Evolutionary conservation across 2,329 filamentous ascomycete genomes (phyloP).

Genomic region (Fusarium sp.): DNA sequence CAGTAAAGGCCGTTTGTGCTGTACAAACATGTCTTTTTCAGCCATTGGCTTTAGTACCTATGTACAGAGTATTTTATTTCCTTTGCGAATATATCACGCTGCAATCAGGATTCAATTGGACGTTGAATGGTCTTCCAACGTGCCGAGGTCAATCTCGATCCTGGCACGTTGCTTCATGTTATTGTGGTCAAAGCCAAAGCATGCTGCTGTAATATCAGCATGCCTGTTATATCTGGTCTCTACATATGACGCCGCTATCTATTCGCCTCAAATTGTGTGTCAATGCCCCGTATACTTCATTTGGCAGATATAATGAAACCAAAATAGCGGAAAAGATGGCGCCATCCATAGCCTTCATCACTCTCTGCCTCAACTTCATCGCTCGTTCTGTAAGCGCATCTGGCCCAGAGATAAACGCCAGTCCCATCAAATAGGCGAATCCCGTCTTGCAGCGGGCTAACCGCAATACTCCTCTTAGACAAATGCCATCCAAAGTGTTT

Average conservation of each 20-base stretch:
- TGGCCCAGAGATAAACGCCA: constrained; percentile 31
- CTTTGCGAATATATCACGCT: background rate
- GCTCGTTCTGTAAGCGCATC: constrained; percentile 1
- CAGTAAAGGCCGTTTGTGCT: background rate
- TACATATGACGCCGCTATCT: constrained; percentile 11
- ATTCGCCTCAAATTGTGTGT: constrained; percentile 5
- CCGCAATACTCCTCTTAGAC: constrained; percentile 8
- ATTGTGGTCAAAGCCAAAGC: constrained; percentile 15
- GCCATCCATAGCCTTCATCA: background rate
- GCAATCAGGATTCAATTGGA: background rate
- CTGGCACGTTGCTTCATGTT: constrained; percentile 4
- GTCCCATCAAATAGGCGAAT: background rate
- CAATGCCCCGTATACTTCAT: constrained; percentile 1
- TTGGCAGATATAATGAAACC: constrained; percentile 4
- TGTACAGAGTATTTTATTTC: background rate
- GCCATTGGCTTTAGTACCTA: background rate
- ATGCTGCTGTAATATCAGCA: constrained; percentile 14
- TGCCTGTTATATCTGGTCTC: constrained; percentile 13
- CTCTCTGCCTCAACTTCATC: background rate
- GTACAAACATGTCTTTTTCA: background rate
- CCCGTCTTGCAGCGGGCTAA: background rate
- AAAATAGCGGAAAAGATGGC: background rate
- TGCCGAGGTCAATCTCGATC: background rate
- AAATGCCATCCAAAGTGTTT: constrained; percentile 11
- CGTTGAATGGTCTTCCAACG: background rate